phyloP scores from a whole-genome alignment of 441 rosid genomes.

The Cnidoscolus chayamansa region DNA sequence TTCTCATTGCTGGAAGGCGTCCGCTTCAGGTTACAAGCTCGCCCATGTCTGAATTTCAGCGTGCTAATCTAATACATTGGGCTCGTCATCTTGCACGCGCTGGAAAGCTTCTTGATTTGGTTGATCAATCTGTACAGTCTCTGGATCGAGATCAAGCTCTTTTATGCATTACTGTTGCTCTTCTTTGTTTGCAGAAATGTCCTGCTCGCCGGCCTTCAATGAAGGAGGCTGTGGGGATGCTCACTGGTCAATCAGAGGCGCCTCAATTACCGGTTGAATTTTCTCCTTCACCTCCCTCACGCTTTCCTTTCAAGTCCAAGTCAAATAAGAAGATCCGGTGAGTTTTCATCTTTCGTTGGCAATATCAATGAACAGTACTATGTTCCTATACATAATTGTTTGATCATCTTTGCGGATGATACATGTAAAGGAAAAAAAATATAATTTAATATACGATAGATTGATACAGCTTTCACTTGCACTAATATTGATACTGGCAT shows the following conservation, averaged over 20 bases:
- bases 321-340: slow-evolving; percentile 52
- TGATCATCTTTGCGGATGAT: slow-evolving; percentile 24
- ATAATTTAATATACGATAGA: slow-evolving; percentile 20
- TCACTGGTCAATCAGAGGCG: slow-evolving; percentile 47
- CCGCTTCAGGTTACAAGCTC: slow-evolving; percentile 77
- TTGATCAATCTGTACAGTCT: slow-evolving; percentile 52
- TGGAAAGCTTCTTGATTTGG: slow-evolving; percentile 73
- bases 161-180: slow-evolving; percentile 73
- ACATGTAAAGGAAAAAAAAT: slow-evolving; percentile 28
- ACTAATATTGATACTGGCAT: slow-evolving; percentile 15
- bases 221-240: slow-evolving; percentile 80
- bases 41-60: slow-evolving; percentile 69
- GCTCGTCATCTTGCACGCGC: slow-evolving; percentile 69
- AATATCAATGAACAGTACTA: neutral
- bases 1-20: slow-evolving; percentile 76
- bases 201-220: slow-evolving; percentile 68
- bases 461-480: slow-evolving; percentile 21
- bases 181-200: slow-evolving; percentile 79
- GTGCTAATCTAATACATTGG: slow-evolving; percentile 89
- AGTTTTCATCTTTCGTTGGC: slow-evolving; percentile 16
- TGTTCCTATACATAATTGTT: slow-evolving; percentile 21
- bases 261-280: slow-evolving; percentile 72
- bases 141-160: slow-evolving; percentile 67
- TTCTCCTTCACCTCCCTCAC: slow-evolving; percentile 75
- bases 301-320: slow-evolving; percentile 53